These are phyloP conservation scores for Candida xiaguanensis DNA, from an alignment of 805 yeast genomes.

Conservation along the genomic window DNA sequence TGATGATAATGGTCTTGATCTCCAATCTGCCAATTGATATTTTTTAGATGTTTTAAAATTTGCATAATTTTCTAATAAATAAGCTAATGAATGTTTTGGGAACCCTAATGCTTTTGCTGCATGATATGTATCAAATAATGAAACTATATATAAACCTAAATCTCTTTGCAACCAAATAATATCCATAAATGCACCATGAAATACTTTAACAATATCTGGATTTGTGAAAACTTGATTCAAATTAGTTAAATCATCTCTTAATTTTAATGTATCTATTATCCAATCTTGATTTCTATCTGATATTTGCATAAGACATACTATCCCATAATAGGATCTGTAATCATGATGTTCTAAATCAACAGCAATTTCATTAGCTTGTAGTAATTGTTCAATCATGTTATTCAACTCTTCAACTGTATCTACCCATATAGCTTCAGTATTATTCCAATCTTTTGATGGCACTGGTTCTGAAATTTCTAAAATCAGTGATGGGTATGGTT, in stretches of 20 bases:
- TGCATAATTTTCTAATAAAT: constrained; percentile 74
- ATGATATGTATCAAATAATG: constrained; percentile 87
- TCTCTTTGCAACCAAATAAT: constrained; percentile 96
- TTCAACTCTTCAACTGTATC: constrained; percentile 52
- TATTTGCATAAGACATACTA: constrained; percentile 91
- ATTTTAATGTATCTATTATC: constrained; percentile 77
- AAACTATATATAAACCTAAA: constrained; percentile 84
- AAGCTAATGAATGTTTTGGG: constrained; percentile 81
- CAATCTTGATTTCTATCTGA: constrained; percentile 79
- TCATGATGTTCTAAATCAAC: constrained; percentile 97
- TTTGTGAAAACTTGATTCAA: constrained; percentile 77
- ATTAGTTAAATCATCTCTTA: constrained; percentile 64
- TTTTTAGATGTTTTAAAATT: constrained; percentile 86
- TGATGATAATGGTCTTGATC: constrained; percentile 75
- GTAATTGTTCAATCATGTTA: constrained; percentile 53
- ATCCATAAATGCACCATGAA: constrained; percentile 97
- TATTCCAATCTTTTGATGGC: constrained; percentile 60
- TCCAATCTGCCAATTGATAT: constrained; percentile 96
- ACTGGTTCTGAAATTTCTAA: constrained; percentile 40
- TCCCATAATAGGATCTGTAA: constrained; percentile 82
- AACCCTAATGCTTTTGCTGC: constrained; percentile 80
- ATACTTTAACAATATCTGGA: constrained; percentile 78
- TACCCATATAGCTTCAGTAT: constrained; percentile 67
- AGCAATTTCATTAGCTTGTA: constrained; percentile 62
- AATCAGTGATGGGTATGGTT: constrained; percentile 63